phyloP scores from a whole-genome alignment of 192 early-diverging fungal species.

The Backusella sp. region DNA sequence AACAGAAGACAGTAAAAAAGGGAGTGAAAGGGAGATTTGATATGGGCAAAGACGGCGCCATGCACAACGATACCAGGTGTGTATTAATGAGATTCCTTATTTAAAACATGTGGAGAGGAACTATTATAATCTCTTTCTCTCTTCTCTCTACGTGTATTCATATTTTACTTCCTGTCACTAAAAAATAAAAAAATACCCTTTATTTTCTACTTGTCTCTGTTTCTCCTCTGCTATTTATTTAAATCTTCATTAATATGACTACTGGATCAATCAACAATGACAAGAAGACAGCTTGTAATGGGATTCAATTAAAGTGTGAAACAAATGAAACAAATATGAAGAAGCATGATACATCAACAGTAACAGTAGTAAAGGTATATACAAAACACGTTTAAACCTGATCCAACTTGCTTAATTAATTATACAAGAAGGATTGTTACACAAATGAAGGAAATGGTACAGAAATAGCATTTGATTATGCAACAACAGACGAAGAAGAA shows the following conservation, averaged over 20 bases:
- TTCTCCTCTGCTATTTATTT: not conserved
- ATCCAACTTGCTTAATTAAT: not conserved
- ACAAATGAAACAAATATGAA: not conserved
- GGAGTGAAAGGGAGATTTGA: not conserved
- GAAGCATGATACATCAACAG: too few species aligned
- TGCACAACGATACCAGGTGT: not conserved
- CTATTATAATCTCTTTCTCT: not conserved
- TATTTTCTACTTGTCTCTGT: not conserved
- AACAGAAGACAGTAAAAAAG: not conserved
- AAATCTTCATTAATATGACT: not conserved
- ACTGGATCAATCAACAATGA: not conserved
- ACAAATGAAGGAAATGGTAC: not conserved
- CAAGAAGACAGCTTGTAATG: not conserved
- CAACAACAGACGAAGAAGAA: not conserved
- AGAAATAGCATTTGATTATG: slow-evolving; percentile 5
- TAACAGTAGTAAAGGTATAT: not conserved
- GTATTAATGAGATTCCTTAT: not conserved
- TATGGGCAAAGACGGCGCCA: not conserved
- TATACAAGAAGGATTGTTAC: not conserved
- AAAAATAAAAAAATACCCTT: not conserved
- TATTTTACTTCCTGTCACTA: not conserved
- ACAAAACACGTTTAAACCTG: not conserved
- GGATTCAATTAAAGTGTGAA: not conserved
- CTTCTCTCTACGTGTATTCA: not conserved
- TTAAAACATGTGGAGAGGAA: not conserved